Evolutionary conservation across 23 red algal species (phyloP).

Genomic region (Gracilaria domingensis): DNA sequence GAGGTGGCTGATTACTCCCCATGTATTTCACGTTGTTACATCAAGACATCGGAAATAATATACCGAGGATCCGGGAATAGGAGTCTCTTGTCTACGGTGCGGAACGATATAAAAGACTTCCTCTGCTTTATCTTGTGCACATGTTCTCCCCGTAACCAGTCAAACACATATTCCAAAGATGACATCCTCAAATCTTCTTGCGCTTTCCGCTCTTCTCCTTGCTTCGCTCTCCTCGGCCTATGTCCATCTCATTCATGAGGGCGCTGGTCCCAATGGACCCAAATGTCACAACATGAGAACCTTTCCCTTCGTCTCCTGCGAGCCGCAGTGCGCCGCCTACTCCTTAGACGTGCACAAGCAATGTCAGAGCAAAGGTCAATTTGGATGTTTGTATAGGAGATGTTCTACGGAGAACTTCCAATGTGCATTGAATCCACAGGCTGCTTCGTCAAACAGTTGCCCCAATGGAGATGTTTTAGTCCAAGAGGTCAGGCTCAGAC

Average conservation of each 20-base stretch:
- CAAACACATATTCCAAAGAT: no score
- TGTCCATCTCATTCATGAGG: background rate
- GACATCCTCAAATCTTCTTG: no score
- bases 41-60: no score
- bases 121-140: no score
- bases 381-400: background rate
- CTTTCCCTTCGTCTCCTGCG: slow-evolving; percentile 15
- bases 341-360: background rate
- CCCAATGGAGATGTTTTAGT: background rate
- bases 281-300: background rate
- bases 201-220: no score
- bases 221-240: no score
- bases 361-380: background rate
- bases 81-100: no score
- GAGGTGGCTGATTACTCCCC: no score
- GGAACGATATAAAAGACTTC: no score
- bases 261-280: background rate
- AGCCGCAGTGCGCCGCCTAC: background rate
- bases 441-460: background rate
- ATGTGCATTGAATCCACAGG: background rate
- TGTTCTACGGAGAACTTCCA: background rate
- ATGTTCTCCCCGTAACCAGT: no score
- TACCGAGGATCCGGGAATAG: no score
- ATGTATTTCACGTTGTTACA: no score
- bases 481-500: background rate